These are phyloP conservation scores for Salvia splendens DNA, from an alignment of 257 asterid genomes.

Conservation along the genomic window DNA sequence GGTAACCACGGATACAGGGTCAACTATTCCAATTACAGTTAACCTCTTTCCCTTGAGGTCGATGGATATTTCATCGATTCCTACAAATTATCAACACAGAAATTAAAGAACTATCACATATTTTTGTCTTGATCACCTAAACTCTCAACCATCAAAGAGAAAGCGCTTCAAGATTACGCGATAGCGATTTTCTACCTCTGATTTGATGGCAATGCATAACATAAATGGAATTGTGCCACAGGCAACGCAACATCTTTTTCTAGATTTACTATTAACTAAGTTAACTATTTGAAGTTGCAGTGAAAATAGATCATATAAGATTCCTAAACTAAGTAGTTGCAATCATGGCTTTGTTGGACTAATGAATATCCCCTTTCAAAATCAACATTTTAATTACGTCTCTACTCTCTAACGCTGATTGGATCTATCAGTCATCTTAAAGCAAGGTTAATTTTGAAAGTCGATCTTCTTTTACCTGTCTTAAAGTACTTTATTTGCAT, in stretches of 20 bases:
- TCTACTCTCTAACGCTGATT: background rate
- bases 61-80: slow-evolving; percentile 69
- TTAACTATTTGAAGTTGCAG: background rate
- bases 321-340: slow-evolving; percentile 27
- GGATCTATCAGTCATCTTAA: background rate
- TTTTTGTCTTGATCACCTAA: background rate
- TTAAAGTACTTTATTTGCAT: too few relatives aligned
- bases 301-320: slow-evolving; percentile 28
- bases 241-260: slow-evolving; percentile 22
- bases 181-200: background rate
- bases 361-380: slow-evolving; percentile 13
- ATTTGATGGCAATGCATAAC: background rate
- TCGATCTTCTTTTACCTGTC: background rate
- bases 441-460: background rate
- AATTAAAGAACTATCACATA: background rate
- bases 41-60: slow-evolving; percentile 76
- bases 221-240: slow-evolving; percentile 9
- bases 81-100: slow-evolving; percentile 31
- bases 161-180: background rate
- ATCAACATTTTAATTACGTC: slow-evolving; percentile 9
- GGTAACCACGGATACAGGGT: slow-evolving; percentile 75
- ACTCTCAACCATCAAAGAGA: too few relatives aligned
- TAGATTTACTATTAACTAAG: slow-evolving; percentile 11
- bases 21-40: slow-evolving; percentile 75
- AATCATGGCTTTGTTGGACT: slow-evolving; percentile 11